A percentile compares a stretch with the other conserved stretches of the same genome.
These are phyloP conservation scores for Trebouxia sp. DNA, from an alignment of 139 green algal species.

Conservation along the genomic window DNA sequence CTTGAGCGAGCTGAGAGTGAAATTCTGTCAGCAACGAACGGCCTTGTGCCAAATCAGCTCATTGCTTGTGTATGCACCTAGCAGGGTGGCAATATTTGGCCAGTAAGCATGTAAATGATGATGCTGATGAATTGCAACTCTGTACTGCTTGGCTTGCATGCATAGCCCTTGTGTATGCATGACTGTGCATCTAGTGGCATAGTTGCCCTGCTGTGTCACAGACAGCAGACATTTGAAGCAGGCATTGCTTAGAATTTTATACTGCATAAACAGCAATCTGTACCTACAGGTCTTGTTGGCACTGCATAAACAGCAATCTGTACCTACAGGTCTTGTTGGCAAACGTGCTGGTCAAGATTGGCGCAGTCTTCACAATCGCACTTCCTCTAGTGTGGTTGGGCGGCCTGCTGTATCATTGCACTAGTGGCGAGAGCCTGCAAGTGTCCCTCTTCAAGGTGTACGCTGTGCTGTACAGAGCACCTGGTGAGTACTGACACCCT, in stretches of 20 bases:
- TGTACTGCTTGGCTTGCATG: no score
- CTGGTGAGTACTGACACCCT: constrained; percentile 25
- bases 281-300: no score
- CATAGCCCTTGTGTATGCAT: no score
- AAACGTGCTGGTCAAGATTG: constrained; percentile 32
- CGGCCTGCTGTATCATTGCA: constrained; percentile 34
- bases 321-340: neutral
- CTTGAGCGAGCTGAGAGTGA: no score
- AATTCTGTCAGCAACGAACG: no score
- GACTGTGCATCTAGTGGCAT: no score
- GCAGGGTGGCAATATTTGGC: no score
- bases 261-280: no score
- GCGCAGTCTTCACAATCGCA: constrained; percentile 15
- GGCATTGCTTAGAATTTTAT: no score
- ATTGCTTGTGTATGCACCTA: constrained; percentile 7
- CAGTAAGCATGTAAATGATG: neutral
- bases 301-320: no score
- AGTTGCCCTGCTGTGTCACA: no score
- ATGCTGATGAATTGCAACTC: neutral
- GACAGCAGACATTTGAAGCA: no score
- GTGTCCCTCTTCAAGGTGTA: constrained; percentile 34
- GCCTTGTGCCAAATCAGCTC: neutral
- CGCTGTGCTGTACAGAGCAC: constrained; percentile 40
- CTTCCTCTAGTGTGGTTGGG: constrained; percentile 33
- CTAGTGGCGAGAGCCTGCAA: constrained; percentile 31